Base-by-base conservation (phyloP, 2,329 filamentous ascomycete genomes). In the Aspergillus uvarum region DNA sequence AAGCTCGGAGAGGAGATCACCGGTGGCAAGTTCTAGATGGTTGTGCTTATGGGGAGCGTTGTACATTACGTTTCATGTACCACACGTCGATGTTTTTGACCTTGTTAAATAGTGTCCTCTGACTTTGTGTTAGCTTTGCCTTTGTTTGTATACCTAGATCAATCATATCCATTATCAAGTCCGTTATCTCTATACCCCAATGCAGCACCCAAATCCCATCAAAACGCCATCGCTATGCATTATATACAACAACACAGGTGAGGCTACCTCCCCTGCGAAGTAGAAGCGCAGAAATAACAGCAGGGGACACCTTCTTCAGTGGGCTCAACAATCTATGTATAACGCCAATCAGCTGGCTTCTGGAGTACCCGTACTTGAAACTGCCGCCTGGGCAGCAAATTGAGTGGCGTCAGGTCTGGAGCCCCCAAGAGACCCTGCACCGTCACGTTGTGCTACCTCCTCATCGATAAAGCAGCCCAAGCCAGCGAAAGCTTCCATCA, bases 401-500 rank as follows among this genome's bases (percentile, higher is more conserved):
- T 70, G 63, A 19, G 72, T 72, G 16, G 70, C 64, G 7, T 67
- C 55, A 22, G 71, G 62, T 24, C 68, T 68, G 16, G 68, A 63
- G 6, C 54, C 47, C 4, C 64, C 64, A 7, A 65, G 35, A 32
- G 65, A 61, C 58, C 52, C 61, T 35, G 61, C 51, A 42, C 64
- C 64, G 47, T 75, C 70, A 47, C 74, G 67, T 42, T 71, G 65
- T 2, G 73, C 58, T 19, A 80, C 69, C 71, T 96, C 93, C 50
- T 97, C 92, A 38, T 85, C 89, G 47, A 99, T 81, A 68, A 96
- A 96, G 47, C 96, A 90, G 0, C 90, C 92, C 61, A 99, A 76
- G 0, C 96, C 95, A 0, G 91, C 87, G 77, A 97, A 98, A 0
- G 94, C 92, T 72, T 97, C 93, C 62, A 91, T 90, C 72, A 99